Evolutionary conservation across 306 rosid genomes (phyloP).

Genomic region (Citrullus colocynthis): DNA sequence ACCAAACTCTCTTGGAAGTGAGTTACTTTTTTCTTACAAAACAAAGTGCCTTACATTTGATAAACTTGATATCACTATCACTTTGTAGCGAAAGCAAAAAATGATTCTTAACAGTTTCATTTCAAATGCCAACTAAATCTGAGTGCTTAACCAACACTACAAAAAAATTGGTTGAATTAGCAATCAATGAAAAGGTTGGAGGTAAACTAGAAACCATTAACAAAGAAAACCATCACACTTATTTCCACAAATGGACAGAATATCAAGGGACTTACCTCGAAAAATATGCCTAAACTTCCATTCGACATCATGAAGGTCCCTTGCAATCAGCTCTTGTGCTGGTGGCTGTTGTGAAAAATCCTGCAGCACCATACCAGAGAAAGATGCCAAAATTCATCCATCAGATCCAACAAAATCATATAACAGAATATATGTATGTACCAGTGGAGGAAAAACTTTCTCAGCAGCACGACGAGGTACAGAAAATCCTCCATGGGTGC

Average conservation of each 20-base stretch:
- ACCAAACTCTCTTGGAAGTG: background rate
- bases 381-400: conserved; percentile 3
- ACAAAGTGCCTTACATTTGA: background rate
- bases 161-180: background rate
- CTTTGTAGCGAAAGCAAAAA: background rate
- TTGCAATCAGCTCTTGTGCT: conserved; percentile 74
- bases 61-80: background rate
- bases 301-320: conserved; percentile 85
- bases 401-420: conserved; percentile 9
- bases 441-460: conserved; percentile 85
- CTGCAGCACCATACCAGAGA: conserved; percentile 27
- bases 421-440: conserved; percentile 17
- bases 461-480: conserved; percentile 95
- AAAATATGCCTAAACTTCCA: conserved; percentile 84
- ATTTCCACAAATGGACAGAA: background rate
- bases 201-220: background rate
- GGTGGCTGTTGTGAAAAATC: conserved; percentile 80
- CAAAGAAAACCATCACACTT: background rate
- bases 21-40: background rate
- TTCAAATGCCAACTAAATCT: background rate
- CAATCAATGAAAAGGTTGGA: background rate
- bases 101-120: background rate
- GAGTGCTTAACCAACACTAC: background rate
- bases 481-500: conserved; percentile 88
- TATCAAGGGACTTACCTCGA: conserved; percentile 33